Evolutionary conservation across 1,139 yeast genomes (phyloP), one percentile per base, ranked within the genome.

Genomic region (Pichia sp.): DNA sequence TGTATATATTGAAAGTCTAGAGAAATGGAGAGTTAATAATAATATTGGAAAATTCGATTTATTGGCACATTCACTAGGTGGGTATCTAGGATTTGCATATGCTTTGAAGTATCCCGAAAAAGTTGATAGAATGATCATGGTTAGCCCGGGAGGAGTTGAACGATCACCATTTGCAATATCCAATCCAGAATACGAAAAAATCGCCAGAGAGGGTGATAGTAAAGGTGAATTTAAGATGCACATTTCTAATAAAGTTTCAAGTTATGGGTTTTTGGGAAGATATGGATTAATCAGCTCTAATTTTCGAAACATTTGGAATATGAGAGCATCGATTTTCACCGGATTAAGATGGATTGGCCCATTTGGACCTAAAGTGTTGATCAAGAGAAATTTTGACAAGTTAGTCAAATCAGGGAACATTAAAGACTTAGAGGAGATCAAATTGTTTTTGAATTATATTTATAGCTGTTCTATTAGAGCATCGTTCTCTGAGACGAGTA

Each of bases 51-150:
- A 76, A 53, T 82, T 92, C 58, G 80, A 85, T 27, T 65, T 92
- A 24, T 74, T 92, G 51, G 97, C 96, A 1, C 98, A 92, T 66
- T 89, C 97, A 0, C 79, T 89, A 59, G 98, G 98, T 20, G 97
- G 96, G 0, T 89, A 89, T 59, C 67, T 92, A 50, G 82, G 94
- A 24, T 76, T 85, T 53, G 80, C 86, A 12, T 92, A 92, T 64
- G 82, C 92, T 8, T 58, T 82, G 58, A 82, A 81, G 56, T 83
- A 87, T 62, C 94, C 96, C 0, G 70, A 75, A 1, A 70, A 74
- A 3, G 74, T 92, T n/a, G 69, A 77, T 25, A 78, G 79, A 53
- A 69, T 92, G 52, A 74, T 88, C 32, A 70, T 92, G 36, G 80
- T 87, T 3, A 85, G 96, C 1, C 98, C 98, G 0, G 95, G 90